phyloP scores from a whole-genome alignment of 2,329 filamentous ascomycete genomes.

The Colletotrichum eleusines region DNA sequence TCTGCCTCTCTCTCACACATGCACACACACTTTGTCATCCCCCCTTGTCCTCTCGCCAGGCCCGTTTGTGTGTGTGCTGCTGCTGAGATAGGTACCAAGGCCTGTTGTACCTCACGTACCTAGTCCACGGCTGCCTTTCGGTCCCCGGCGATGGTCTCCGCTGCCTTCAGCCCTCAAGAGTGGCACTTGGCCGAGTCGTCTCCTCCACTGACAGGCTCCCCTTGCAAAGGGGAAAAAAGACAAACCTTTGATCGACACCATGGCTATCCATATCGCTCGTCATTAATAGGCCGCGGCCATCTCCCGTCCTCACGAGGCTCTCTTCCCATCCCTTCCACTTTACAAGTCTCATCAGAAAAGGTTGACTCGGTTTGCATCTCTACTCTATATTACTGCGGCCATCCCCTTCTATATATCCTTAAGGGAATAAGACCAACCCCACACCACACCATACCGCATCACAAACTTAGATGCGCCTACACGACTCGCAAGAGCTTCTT shows the following conservation, averaged over 20 bases:
- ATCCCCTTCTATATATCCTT: not conserved
- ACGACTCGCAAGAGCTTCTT: not conserved
- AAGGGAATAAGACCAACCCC: not conserved
- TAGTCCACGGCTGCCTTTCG: conserved; percentile 26
- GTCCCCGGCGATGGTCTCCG: conserved; percentile 30
- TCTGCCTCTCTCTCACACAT: not conserved
- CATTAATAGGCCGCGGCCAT: conserved; percentile 41
- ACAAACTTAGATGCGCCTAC: conserved; percentile 46
- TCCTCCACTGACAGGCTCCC: conserved; percentile 21
- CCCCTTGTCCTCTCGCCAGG: conserved; percentile 14
- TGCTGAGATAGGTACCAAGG: conserved; percentile 29
- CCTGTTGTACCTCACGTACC: conserved; percentile 36
- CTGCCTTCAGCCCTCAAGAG: conserved; percentile 28
- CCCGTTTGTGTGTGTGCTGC: conserved; percentile 12
- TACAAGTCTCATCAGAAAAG: conserved; percentile 47
- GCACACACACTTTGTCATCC: not conserved
- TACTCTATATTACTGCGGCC: conserved; percentile 31
- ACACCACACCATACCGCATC: not conserved
- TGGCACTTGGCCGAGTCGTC: conserved; percentile 31
- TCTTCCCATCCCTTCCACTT: conserved; percentile 34
- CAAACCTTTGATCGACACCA: conserved; percentile 38
- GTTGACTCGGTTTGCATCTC: conserved; percentile 43
- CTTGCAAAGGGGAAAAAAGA: conserved; percentile 17
- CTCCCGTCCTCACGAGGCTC: conserved; percentile 37
- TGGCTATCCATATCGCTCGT: conserved; percentile 37